Evolutionary conservation across 768 basidiomycete species (phyloP), one percentile per base, ranked within the genome.

Genomic region (Kwoniella mangroviensis): DNA sequence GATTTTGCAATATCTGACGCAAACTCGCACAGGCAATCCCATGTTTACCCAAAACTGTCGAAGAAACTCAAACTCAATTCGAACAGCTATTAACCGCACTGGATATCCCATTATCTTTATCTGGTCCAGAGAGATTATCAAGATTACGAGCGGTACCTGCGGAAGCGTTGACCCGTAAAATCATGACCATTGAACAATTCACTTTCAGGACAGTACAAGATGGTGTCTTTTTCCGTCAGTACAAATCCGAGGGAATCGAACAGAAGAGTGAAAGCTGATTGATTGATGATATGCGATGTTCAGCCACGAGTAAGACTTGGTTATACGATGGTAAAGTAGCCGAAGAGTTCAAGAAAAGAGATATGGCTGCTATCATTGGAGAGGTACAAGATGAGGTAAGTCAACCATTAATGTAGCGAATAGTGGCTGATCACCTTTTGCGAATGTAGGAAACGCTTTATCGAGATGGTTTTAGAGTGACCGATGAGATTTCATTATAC

Each of bases 101-200:
- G 21, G 60, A 52, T 19, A 67, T 71, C 24, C 54, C 70, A 6
- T 49, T 67, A 21, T 52, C 55, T 7, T 43, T 67, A 19, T 34
- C 42, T 22, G 61, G 70, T 11, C 53, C 56, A 12, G 66, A 67
- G 43, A 71, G 67, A 61, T 26, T 71, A 24, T 45, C 42, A 22
- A 24, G n/a, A 53, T 54, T 71, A 1, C 42, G 70, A 58, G 70
- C 65, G 12, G 49, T 71, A 22, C 40, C 65, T 45, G 51, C 70
- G 1, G 70, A 63, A 22, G 28, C n/a, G 9, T 52, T 71, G 28
- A 71, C 67, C 52, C 21, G 55, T 24, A 59, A 55, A 13, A 65
- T 71, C 55, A 71, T 71, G 70, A 71, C 67, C 28, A 65, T 71
- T 55, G 65, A 71, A 56, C 63, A 65, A 22, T 54, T 66, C 43